A percentile compares a stretch with the other conserved stretches of the same genome.
These are phyloP conservation scores for Diplosphaera chodatii DNA, from an alignment of 139 green algal genomes.

Conservation along the genomic window DNA sequence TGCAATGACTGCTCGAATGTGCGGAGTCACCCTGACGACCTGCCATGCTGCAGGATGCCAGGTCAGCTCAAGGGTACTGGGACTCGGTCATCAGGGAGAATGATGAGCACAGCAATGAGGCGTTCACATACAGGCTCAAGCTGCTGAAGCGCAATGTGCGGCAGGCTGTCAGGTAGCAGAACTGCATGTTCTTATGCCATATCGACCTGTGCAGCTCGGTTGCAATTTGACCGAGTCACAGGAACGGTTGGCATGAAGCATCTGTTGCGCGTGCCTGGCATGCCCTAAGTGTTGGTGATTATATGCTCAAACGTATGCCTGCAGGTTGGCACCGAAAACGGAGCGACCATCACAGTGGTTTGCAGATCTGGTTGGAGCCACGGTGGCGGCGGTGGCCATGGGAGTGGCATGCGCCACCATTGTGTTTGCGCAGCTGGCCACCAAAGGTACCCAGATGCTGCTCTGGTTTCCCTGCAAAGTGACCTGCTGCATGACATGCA, in stretches of 20 bases:
- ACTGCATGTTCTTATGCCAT: too few relatives aligned
- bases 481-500: too few relatives aligned
- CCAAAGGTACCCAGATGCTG: neutral
- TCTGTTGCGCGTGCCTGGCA: too few relatives aligned
- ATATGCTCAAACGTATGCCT: too few relatives aligned
- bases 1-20: too few relatives aligned
- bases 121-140: slow-evolving; percentile 19
- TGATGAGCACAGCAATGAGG: slow-evolving; percentile 10
- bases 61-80: slow-evolving; percentile 7
- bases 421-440: neutral
- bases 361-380: neutral
- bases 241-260: too few relatives aligned
- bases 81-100: slow-evolving; percentile 12
- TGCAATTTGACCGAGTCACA: too few relatives aligned
- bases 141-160: slow-evolving; percentile 19
- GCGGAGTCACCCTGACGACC: too few relatives aligned
- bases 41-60: neutral
- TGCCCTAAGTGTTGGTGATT: too few relatives aligned
- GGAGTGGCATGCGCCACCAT: neutral
- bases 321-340: neutral
- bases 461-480: too few relatives aligned
- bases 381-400: neutral
- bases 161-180: neutral
- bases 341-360: neutral
- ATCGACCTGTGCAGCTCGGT: too few relatives aligned